Conservation (phyloP, 2,329 filamentous ascomycete genomes). For the Geosmithia putterillii region DNA sequence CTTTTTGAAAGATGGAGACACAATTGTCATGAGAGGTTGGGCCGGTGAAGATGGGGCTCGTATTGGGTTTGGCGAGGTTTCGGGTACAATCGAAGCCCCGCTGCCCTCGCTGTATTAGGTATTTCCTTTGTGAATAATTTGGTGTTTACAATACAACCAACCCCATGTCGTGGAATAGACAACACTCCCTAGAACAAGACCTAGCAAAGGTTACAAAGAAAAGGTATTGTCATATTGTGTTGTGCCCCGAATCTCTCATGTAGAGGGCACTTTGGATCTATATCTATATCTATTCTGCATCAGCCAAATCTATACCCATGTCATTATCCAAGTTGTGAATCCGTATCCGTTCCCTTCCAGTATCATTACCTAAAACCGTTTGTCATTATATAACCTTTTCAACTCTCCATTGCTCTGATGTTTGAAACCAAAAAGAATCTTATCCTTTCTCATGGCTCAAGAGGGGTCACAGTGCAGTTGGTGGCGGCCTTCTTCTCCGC, state of each 20-base stretch:
- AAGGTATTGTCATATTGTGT: too few species aligned
- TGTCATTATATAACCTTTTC: not conserved
- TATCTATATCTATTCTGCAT: not conserved
- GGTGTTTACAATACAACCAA: too few species aligned
- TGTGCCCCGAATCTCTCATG: too few species aligned
- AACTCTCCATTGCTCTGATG: not conserved
- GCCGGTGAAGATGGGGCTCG: constrained; percentile 53
- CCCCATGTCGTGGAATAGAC: too few species aligned
- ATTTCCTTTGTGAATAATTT: not conserved
- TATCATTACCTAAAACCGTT: not conserved
- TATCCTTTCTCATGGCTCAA: not conserved
- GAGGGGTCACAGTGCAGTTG: not conserved
- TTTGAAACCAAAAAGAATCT: not conserved
- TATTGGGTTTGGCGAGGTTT: constrained; percentile 67
- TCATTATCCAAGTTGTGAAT: not conserved
- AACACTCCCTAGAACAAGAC: too few species aligned
- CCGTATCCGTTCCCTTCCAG: not conserved
- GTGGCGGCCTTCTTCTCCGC: not conserved
- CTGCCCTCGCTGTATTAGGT: constrained; percentile 14
- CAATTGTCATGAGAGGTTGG: constrained; percentile 51
- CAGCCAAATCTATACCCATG: not conserved
- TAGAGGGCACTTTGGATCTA: too few species aligned
- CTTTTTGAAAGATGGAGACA: constrained; percentile 67
- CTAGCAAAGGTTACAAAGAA: too few species aligned
- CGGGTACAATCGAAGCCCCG: constrained; percentile 40